phyloP scores from a whole-genome alignment of 208 protist species.

The Sergeia podlipaevii region DNA sequence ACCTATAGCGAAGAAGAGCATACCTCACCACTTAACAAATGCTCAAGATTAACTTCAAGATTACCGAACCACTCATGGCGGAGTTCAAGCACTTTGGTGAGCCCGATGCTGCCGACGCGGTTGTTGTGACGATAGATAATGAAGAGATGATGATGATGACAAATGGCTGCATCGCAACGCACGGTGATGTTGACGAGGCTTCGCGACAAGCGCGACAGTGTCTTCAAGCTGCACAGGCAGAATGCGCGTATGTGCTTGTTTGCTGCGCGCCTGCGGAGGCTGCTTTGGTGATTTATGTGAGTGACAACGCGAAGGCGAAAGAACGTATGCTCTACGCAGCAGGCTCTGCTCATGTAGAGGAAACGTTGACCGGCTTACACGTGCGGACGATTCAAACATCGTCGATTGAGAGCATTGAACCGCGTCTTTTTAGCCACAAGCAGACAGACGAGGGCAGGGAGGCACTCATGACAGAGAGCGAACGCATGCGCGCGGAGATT shows the following conservation, averaged over 20 bases:
- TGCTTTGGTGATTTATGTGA: slow-evolving; percentile 51
- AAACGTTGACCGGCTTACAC: slow-evolving; percentile 2
- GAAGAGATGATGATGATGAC: slow-evolving; percentile 41
- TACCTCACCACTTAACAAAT: slow-evolving; percentile 11
- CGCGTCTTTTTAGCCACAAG: slow-evolving; percentile 34
- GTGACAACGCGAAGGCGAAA: slow-evolving; percentile 36
- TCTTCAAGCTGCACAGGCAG: slow-evolving; percentile 16
- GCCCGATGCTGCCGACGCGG: slow-evolving; percentile 18
- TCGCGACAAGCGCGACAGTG: slow-evolving; percentile 21
- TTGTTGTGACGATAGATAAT: slow-evolving; percentile 46
- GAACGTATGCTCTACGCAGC: slow-evolving; percentile 67
- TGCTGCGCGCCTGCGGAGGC: slow-evolving; percentile 22
- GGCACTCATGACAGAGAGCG: slow-evolving; percentile 75
- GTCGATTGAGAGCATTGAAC: slow-evolving; percentile 26
- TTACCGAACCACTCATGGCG: slow-evolving; percentile 30
- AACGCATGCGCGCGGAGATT: slow-evolving; percentile 41
- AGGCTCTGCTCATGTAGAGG: slow-evolving; percentile 27
- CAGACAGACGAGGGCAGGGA: slow-evolving; percentile 20
- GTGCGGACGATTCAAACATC: slow-evolving; percentile 18
- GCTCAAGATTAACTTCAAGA: slow-evolving; percentile 53
- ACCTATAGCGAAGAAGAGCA: background rate
- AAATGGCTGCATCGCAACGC: slow-evolving; percentile 18
- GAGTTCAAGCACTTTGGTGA: slow-evolving; percentile 33
- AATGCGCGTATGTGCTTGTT: slow-evolving; percentile 43
- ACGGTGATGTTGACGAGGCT: slow-evolving; percentile 23